Base-by-base conservation (phyloP, 2,329 filamentous ascomycete species). In the Colletotrichum godetiae region DNA sequence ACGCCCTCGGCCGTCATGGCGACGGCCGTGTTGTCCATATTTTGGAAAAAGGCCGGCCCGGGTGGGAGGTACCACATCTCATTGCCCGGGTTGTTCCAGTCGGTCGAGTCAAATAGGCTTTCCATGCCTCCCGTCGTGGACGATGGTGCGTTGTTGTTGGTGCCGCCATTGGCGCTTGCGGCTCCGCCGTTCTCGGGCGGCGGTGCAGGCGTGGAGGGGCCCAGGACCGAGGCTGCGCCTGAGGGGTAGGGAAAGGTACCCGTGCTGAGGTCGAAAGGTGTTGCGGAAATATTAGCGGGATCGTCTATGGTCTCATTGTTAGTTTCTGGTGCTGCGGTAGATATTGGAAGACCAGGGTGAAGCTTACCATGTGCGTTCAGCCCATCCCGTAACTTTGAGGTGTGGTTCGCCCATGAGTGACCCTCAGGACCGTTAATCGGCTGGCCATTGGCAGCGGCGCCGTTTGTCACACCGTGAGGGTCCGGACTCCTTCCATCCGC, bases 51-150 rank as follows among this genome's bases (percentile, higher is more conserved):
- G 5, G 90, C 90, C 2, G 90, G 85, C 0, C 91, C 91, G 0
- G 91, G 86, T 0, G 91, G 90, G 1, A 92, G 84, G 78, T 92
- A 92, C 91, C 91, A 92, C 88, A 92, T 90, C 77, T 92, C 90
- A 77, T 87, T 88, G 72, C 86, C 85, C 4, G 87, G 83, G 70
- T 85, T 86, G 68, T 84, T 84, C 89, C 89, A 91, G 64, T 90
- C 89, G 1, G 79, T 78, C 8, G 77, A 78, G 64, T 89, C 84
- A 64, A 89, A 88, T 13, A 88, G 80, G 67, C 82, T 83, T 52
- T 83, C 80, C 73, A 75, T 66, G 42, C 42, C 42, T 11, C 71
- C 71, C 13, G 71, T 55, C 11, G 60, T 66, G 13, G 67, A 70
- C 2, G 59, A 52, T 11, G 72, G 52, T 12, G 69, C 37, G 55